phyloP scores from a whole-genome alignment of 129 eudicot genomes.

The Apium graveolens region DNA sequence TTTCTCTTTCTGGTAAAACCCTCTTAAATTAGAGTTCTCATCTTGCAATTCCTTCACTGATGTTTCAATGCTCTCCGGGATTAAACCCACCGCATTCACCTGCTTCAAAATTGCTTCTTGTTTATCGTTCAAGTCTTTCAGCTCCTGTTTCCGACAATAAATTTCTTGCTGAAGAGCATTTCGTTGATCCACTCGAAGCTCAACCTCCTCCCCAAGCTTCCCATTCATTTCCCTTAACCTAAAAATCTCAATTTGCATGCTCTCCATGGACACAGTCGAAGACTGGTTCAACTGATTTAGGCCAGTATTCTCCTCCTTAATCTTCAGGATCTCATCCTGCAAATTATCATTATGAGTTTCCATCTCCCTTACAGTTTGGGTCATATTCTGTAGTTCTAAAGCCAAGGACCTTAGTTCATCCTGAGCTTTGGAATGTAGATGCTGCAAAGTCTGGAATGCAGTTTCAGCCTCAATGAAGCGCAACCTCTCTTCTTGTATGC shows the following conservation, averaged over 20 bases:
- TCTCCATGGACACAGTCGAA: constrained; percentile 42
- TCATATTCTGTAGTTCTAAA: constrained; percentile 54
- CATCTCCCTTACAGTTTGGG: constrained; percentile 37
- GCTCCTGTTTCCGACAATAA: constrained; percentile 75
- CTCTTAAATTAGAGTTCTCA: constrained; percentile 48
- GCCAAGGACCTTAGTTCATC: constrained; percentile 70
- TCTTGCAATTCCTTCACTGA: constrained; percentile 67
- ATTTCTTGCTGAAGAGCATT: constrained; percentile 95
- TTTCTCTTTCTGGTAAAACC: constrained; percentile 42
- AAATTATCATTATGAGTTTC: constrained; percentile 49
- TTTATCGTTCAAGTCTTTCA: constrained; percentile 50
- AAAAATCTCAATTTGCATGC: constrained; percentile 53
- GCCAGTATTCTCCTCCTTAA: constrained; percentile 61
- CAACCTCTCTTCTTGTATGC: constrained; percentile 78
- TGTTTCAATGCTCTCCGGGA: constrained; percentile 43
- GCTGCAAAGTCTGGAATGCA: constrained; percentile 71
- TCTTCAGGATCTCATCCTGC: constrained; percentile 49
- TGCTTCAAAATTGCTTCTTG: constrained; percentile 45
- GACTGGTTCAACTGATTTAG: constrained; percentile 47
- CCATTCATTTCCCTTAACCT: constrained; percentile 49
- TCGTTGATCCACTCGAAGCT: constrained; percentile 68
- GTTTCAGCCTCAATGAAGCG: constrained; percentile 95
- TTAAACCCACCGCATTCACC: constrained; percentile 57
- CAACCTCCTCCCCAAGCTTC: constrained; percentile 75
- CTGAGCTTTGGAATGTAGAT: constrained; percentile 70